Evolutionary conservation across 495 filamentous ascomycete genomes (phyloP), one percentile per base, ranked within the genome.

Genomic region (Penicillium cataractarum): DNA sequence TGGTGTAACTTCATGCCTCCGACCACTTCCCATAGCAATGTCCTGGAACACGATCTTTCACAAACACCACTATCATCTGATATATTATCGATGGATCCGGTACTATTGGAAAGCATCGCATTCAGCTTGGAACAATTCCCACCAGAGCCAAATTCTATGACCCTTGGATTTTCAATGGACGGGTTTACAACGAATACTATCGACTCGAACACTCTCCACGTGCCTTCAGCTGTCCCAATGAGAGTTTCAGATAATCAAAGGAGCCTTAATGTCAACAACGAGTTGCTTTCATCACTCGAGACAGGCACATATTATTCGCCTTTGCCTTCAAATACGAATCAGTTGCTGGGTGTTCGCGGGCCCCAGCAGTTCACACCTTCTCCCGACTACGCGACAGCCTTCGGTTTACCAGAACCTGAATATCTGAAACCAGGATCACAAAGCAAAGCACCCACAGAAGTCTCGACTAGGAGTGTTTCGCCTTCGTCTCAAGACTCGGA

Each of bases 401-500:
- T 32, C 13, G 42, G 17, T 32, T 19, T 31, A 6, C 31, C 31
- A 27, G n/a, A 37, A 26, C 17, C 58, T 17, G 50, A 22, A 21
- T 8, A 33, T 22, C 12, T 22, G 21, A 22, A 17, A 35, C 35
- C 33, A 19, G 17, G 12, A 22, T 10, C 31, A 9, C 27, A 21
- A 15, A 53, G 27, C 39, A 39, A 60, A 27, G 17, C 48, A 39
- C 4, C n/a, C n/a, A 33, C 33, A 6, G 27, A 29, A 27, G 22
- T 7, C 8, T 42, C 49, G 44, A 35, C 19, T 24, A 44, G 51
- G 17, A 61, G 59, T 22, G 51, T 32, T 22, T 46, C 37, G n/a
- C 51, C 50, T 49, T 61, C 59, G 12, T 61, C 51, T 17, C 59
- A 61, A 35, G 59, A 61, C 19, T 61, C 59, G 5, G 63, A 54